phyloP scores from a whole-genome alignment of 371 early-diverging fungal species.

The Syncephalastrum monosporum region DNA sequence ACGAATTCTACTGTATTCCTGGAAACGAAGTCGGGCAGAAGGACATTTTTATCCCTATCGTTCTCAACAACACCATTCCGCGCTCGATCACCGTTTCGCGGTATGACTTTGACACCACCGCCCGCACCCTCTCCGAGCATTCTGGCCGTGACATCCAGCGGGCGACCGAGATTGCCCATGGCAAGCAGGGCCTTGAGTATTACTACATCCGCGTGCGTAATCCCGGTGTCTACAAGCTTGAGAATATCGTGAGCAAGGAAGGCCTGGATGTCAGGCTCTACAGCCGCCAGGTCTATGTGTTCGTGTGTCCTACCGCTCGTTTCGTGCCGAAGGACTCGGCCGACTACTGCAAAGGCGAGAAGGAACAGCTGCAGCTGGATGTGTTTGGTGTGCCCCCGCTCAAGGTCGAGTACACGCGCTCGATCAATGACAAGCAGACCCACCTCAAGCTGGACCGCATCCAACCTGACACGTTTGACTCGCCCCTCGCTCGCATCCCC shows the following conservation, averaged over 20 bases:
- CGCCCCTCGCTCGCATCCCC: conserved; percentile 26
- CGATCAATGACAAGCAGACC: conserved; percentile 7
- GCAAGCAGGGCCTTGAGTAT: conserved; percentile 35
- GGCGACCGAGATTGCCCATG: conserved; percentile 39
- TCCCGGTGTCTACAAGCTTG: conserved; percentile 43
- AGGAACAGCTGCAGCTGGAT: conserved; percentile 28
- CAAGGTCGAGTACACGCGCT: conserved; percentile 31
- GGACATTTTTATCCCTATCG: conserved; percentile 45
- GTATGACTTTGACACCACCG: conserved; percentile 39
- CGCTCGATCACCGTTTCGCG: conserved; percentile 35
- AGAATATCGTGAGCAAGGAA: conserved; percentile 36
- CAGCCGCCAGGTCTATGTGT: conserved; percentile 30
- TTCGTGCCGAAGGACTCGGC: conserved; percentile 16
- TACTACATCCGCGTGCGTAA: conserved; percentile 35
- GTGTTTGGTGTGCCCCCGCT: conserved; percentile 47
- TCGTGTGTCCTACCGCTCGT: conserved; percentile 41
- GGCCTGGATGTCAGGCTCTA: conserved; percentile 37
- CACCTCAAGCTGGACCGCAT: conserved; percentile 36
- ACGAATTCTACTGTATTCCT: conserved; percentile 44
- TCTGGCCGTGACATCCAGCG: conserved; percentile 36
- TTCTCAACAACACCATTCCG: conserved; percentile 49
- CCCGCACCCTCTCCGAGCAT: conserved; percentile 12
- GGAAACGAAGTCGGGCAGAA: conserved; percentile 27
- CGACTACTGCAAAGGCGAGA: conserved; percentile 41
- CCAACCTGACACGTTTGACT: conserved; percentile 37